Conservation (phyloP, 495 filamentous ascomycete genomes). For the Penicillium antarcticum region DNA sequence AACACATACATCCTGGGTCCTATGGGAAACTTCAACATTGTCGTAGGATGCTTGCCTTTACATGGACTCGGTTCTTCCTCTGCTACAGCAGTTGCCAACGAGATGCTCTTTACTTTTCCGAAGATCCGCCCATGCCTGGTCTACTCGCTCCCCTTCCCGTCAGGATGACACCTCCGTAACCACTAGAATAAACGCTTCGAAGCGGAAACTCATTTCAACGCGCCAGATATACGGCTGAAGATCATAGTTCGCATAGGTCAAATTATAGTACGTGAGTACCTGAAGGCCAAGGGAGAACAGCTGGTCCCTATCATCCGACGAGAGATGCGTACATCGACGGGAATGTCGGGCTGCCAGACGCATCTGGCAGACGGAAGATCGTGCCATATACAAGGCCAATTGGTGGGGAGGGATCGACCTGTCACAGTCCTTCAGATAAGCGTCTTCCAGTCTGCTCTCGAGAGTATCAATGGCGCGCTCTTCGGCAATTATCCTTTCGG, state of each 20-base stretch:
- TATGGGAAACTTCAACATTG: too few species aligned
- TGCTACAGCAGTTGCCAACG: too few species aligned
- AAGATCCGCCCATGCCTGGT: constrained; percentile 7
- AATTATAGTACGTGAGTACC: not conserved
- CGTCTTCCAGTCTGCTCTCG: constrained; percentile 43
- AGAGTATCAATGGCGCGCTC: constrained; percentile 29
- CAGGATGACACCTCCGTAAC: not conserved
- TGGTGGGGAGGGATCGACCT: constrained; percentile 47
- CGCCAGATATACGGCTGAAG: not conserved
- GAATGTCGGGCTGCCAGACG: not conserved
- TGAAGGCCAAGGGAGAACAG: not conserved
- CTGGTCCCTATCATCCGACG: not conserved
- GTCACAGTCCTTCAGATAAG: constrained; percentile 46
- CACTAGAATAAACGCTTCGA: not conserved
- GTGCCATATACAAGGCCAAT: constrained; percentile 12
- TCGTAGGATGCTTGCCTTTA: too few species aligned
- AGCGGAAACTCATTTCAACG: not conserved
- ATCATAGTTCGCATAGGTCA: not conserved
- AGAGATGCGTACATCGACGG: not conserved
- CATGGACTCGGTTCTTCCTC: too few species aligned
- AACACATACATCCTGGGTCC: too few species aligned
- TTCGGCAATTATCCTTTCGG: constrained; percentile 9
- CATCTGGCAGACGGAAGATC: not conserved
- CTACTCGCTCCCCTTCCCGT: constrained; percentile 1
- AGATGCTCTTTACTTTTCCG: too few species aligned